Conservation (phyloP, 495 filamentous ascomycete genomes). For the Penicillium crystallinum region DNA sequence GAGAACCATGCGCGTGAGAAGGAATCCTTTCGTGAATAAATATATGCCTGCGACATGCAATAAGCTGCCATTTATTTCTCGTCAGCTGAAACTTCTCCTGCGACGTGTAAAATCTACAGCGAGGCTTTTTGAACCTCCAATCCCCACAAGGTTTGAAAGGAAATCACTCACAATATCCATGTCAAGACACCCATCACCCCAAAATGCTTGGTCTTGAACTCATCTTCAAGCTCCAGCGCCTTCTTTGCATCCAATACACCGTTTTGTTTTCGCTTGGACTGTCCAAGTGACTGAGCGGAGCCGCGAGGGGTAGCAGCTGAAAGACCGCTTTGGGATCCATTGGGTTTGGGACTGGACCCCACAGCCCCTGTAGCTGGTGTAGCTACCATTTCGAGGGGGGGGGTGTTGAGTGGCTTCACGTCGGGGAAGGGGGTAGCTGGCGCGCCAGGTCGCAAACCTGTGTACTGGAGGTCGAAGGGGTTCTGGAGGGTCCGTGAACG, state of each 20-base stretch:
- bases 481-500: background rate
- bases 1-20: constrained; percentile 86
- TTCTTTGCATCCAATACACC: constrained; percentile 18
- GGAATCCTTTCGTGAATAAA: constrained; percentile 94
- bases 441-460: background rate
- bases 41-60: constrained; percentile 79
- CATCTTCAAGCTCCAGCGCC: constrained; percentile 26
- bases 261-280: constrained; percentile 14
- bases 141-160: background rate
- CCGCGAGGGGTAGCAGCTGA: background rate
- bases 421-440: background rate
- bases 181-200: constrained; percentile 37
- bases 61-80: constrained; percentile 35
- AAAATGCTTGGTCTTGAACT: constrained; percentile 40
- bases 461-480: background rate
- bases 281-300: constrained; percentile 3
- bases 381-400: constrained; percentile 1
- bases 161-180: constrained; percentile 41
- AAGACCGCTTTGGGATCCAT: background rate
- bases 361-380: background rate
- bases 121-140: background rate
- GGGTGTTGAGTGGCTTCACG: background rate
- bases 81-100: constrained; percentile 5
- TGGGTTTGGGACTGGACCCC: background rate
- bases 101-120: background rate